Evolutionary conservation across 208 protist species (phyloP).

Genomic region (Leishmania guyanensis): DNA sequence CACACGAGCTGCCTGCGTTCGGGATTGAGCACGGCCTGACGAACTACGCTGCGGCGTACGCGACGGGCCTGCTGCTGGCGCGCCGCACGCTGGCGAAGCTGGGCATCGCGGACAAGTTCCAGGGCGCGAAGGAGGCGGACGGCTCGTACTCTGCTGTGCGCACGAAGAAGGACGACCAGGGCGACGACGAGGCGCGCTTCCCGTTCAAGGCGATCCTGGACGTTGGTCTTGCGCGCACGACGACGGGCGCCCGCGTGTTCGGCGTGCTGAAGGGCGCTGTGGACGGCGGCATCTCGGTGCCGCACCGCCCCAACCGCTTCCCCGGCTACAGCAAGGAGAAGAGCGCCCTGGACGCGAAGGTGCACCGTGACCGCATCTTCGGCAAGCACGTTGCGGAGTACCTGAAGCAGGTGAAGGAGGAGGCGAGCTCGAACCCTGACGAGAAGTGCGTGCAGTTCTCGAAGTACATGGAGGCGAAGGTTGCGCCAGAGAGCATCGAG

Average conservation of each 20-base stretch:
- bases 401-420: slow-evolving; percentile 97
- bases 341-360: slow-evolving; percentile 91
- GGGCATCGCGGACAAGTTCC: slow-evolving; percentile 93
- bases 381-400: slow-evolving; percentile 98
- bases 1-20: slow-evolving; percentile 97
- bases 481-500: slow-evolving; percentile 94
- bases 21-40: slow-evolving; percentile 97
- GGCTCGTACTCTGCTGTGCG: slow-evolving; percentile 82
- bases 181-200: slow-evolving; percentile 84
- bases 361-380: slow-evolving; percentile 96
- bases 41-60: slow-evolving; percentile 98
- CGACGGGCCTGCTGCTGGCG: slow-evolving; percentile 97
- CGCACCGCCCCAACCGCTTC: slow-evolving; percentile 97
- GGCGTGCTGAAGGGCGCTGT: slow-evolving; percentile 95
- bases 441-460: slow-evolving; percentile 96
- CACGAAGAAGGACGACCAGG: slow-evolving; percentile 81
- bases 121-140: slow-evolving; percentile 91
- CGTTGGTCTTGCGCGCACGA: slow-evolving; percentile 96
- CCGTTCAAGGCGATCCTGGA: slow-evolving; percentile 98
- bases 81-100: slow-evolving; percentile 97
- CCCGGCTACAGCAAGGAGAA: slow-evolving; percentile 94
- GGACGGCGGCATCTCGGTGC: slow-evolving; percentile 98
- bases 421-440: slow-evolving; percentile 85
- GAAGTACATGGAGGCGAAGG: slow-evolving; percentile 93
- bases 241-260: slow-evolving; percentile 96